Conservation (phyloP, 345 rosid genomes). For the Eucalyptus sp. region DNA sequence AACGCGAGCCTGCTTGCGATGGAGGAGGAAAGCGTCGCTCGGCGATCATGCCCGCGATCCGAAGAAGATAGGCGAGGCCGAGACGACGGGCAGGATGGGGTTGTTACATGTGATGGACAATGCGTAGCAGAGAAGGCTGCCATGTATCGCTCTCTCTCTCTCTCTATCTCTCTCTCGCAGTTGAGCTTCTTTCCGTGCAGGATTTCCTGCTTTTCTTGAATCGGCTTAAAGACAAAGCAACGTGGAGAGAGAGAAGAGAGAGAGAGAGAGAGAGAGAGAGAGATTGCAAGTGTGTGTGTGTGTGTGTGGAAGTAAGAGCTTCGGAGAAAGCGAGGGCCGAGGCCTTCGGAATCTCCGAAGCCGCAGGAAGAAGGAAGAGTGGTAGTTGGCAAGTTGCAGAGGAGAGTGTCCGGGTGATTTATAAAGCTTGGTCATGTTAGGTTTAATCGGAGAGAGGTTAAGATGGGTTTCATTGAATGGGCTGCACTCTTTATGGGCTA, state of each 20-base stretch:
- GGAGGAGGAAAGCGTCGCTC: neutral
- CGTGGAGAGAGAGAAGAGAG: neutral
- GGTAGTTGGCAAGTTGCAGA: neutral
- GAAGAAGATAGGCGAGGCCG: neutral
- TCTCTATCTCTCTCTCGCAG: neutral
- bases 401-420: neutral
- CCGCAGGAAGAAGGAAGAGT: slow-evolving; percentile 7
- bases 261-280: neutral
- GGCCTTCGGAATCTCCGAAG: slow-evolving; percentile 73
- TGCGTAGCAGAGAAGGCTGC: slow-evolving; percentile 29
- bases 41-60: neutral
- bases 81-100: slow-evolving; percentile 11
- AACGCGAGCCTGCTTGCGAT: neutral
- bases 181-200: neutral
- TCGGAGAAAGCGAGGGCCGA: slow-evolving; percentile 45
- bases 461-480: neutral
- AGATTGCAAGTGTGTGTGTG: neutral
- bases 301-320: neutral
- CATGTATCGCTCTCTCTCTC: slow-evolving; percentile 12
- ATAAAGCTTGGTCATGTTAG: neutral
- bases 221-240: neutral
- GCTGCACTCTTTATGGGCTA: neutral
- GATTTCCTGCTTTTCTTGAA: neutral
- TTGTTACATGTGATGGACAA: slow-evolving; percentile 13
- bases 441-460: neutral